A percentile compares a stretch with the other conserved stretches of the same genome.
Conservation (phyloP, 768 basidiomycete species). For the Suillus americanus region DNA sequence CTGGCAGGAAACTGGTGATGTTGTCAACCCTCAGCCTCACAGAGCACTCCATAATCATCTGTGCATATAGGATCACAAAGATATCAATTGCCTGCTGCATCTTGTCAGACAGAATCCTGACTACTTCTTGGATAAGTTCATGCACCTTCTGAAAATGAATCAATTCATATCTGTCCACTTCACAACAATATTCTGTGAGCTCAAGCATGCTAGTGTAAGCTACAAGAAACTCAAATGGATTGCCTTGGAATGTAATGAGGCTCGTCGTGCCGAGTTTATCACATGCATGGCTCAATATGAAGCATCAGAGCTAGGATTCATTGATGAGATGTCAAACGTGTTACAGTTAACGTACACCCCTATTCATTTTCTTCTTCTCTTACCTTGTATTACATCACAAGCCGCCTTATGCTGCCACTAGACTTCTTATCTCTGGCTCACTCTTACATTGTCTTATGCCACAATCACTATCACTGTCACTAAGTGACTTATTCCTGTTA, state of each 20-base stretch:
- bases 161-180: conserved; percentile 35
- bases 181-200: conserved; percentile 31
- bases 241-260: conserved; percentile 31
- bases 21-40: conserved; percentile 14
- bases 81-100: neutral
- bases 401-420: too few species aligned
- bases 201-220: conserved; percentile 25
- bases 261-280: conserved; percentile 24
- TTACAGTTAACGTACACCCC: too few species aligned
- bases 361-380: too few species aligned
- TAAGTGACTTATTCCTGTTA: too few species aligned
- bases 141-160: neutral
- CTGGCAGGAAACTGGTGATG: conserved; percentile 15
- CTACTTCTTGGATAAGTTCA: neutral
- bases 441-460: too few species aligned
- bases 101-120: neutral
- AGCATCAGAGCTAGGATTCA: conserved; percentile 35
- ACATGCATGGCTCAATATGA: conserved; percentile 28
- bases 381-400: too few species aligned
- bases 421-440: too few species aligned
- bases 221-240: conserved; percentile 34
- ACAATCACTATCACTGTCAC: too few species aligned
- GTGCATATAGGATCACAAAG: neutral
- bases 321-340: too few species aligned
- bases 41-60: neutral